A percentile compares a stretch with the other conserved stretches of the same genome.
Conservation (phyloP, 768 basidiomycete species). For the Gyrodon lividus region DNA sequence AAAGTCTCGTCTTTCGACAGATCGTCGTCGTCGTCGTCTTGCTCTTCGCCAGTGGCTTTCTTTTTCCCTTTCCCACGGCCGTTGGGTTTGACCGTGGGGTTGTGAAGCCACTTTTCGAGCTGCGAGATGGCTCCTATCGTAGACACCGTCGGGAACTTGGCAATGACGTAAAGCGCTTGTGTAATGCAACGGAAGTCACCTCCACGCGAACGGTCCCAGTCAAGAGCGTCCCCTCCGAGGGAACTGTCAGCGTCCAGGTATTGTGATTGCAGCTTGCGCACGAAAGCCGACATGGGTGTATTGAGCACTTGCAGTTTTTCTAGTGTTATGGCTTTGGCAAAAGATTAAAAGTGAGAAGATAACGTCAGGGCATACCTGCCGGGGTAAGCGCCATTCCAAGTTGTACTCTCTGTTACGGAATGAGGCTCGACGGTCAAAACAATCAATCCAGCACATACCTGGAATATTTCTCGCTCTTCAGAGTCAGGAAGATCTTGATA, state of each 20-base stretch:
- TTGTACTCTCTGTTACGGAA: conserved; percentile 59
- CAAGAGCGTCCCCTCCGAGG: conserved; percentile 38
- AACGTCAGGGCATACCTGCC: conserved; percentile 42
- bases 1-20: conserved; percentile 35
- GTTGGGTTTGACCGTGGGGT: conserved; percentile 11
- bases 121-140: conserved; percentile 33
- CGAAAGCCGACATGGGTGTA: conserved; percentile 54
- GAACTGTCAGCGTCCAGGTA: conserved; percentile 42
- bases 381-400: conserved; percentile 76
- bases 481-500: conserved; percentile 57
- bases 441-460: conserved; percentile 41
- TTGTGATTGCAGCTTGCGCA: conserved; percentile 51
- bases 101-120: conserved; percentile 52
- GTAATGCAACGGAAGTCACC: conserved; percentile 59
- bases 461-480: conserved; percentile 70
- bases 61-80: conserved; percentile 21
- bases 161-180: conserved; percentile 51
- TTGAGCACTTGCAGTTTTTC: conserved; percentile 71
- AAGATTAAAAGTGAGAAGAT: neutral
- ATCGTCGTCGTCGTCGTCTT: conserved; percentile 14
- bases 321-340: conserved; percentile 15
- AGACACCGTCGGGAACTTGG: conserved; percentile 37
- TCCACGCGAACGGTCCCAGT: conserved; percentile 53
- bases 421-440: neutral
- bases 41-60: conserved; percentile 10